Evolutionary conservation across 371 early-diverging fungal species (phyloP), one percentile per base, ranked within the genome.

Genomic region (Mortierella sp.): DNA sequence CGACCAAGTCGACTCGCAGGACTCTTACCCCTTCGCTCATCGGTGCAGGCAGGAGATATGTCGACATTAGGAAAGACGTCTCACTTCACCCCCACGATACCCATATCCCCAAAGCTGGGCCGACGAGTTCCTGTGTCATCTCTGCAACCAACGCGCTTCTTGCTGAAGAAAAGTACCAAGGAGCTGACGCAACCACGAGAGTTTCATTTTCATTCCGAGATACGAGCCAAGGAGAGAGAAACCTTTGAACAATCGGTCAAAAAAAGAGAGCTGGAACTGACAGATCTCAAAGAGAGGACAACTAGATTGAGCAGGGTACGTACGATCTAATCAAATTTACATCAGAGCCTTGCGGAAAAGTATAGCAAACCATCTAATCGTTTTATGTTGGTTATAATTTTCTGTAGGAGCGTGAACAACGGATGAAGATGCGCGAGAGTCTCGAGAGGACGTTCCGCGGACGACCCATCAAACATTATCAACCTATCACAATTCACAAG

Each of bases 101-200:
- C 78, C 3, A 54, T 78, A 12, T 78, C 78, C 0, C 78, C 78
- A 20, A 73, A 73, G 12, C 43, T 78, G 18, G 78, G 78, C 30
- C 73, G 65, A 1, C 68, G 39, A 16, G 58, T 59, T 12, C 78
- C 58, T 40, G 73, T 78, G 12, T 64, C 54, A 1, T 55, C 72
- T n/a, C 68, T 77, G 1, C 51, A 64, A 26, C 77, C 77, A 5
- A 32, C 64, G 22, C 77, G 63, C 37, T 78, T 78, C 26, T 24
- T 78, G 8, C 35, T 70, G 16, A 73, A 66, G 37, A 78, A 78
- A 64, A 78, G 78, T 43, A 78, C 78, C 43, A 78, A 78, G 22
- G 71, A 73, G 24, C 47, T 78, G 47, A 78, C 78, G 4, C 73
- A 73, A 39, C 78, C 78, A 16, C 51, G 59, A 0, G 78, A 64